Evolutionary conservation across 345 rosid genomes (phyloP), one percentile per base, ranked within the genome.

Genomic region (Angophora floribunda): DNA sequence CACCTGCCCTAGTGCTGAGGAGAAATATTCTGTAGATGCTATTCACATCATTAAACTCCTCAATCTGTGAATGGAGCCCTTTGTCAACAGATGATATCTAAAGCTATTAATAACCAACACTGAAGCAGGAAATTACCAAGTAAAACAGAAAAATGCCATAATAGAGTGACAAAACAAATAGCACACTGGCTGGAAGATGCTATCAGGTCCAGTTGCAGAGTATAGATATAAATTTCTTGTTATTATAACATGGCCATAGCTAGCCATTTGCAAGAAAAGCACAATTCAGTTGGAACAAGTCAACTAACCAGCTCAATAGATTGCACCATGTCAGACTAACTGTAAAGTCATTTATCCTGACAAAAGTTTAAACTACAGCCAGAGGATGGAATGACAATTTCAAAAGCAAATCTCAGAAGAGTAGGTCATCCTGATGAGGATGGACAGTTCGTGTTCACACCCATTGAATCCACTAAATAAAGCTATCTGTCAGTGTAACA

Each of bases 1-100:
- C 99, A 88, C 99, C 99, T 84, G 99, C 99, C 92, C 99, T 95
- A 26, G 98, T 97, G 93, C 99, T 98, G 82, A 98, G 97, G 86
- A 98, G 94, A 92, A 98, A 98, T 86, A 97, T 91, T 79, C 96
- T 92, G 65, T 7, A 94, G 51, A 87, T 91, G 93, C 98, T 95
- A 88, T 95, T 90, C 88, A 89, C 95, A 87, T 96, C 96, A 87
- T 96, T 98, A 90, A 98, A 98, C 61, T 95, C 98, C 70, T 92
- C 45, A 70, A 98, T 98, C 99, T 97, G 93, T 52, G 79, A 10
- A 80, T 32, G 14, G 41, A 84, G 84, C 50, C 6, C 65, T 86
- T 79, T 51, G 78, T 57, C 32, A 85, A 63, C 49, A 9, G 19
- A 89, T 12, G 19, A 75, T 32, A 24, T 51, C 51, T 30, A 75